These are phyloP conservation scores for Tephrocybe sp. DNA, from an alignment of 768 basidiomycete species.

Conservation along the genomic window DNA sequence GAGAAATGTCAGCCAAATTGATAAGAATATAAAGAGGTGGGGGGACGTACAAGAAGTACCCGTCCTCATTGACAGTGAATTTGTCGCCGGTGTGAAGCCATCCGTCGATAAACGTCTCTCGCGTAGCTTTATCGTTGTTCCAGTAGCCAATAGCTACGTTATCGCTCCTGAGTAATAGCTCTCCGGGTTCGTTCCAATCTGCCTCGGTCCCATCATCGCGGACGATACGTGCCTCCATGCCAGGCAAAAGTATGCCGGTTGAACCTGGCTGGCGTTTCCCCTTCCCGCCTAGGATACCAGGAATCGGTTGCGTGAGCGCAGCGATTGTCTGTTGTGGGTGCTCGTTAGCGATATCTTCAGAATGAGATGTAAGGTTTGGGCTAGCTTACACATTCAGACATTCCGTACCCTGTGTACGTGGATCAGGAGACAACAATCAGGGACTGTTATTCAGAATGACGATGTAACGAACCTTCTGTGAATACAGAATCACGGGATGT, in stretches of 20 bases:
- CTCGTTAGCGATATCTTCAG: no score
- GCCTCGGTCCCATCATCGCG: conserved; percentile 53
- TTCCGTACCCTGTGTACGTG: conserved; percentile 55
- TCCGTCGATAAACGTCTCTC: conserved; percentile 64
- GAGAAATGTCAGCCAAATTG: neutral
- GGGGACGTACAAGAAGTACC: conserved; percentile 59
- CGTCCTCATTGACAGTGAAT: conserved; percentile 58
- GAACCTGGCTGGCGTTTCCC: conserved; percentile 38
- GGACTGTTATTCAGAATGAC: neutral
- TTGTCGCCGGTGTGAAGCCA: conserved; percentile 78
- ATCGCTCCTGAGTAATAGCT: conserved; percentile 52
- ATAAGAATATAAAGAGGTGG: neutral
- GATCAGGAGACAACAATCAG: neutral
- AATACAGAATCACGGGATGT: conserved; percentile 32
- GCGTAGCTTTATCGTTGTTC: conserved; percentile 65
- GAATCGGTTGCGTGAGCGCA: conserved; percentile 39
- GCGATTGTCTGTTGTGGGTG: conserved; percentile 61
- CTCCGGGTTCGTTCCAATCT: conserved; percentile 56
- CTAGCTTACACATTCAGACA: conserved; percentile 64
- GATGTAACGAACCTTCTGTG: conserved; percentile 41
- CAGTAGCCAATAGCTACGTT: conserved; percentile 69
- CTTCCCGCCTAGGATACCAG: conserved; percentile 45
- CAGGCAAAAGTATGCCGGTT: conserved; percentile 59
- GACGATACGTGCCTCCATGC: conserved; percentile 51
- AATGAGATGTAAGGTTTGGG: no score